Conservation (phyloP, 2,329 filamentous ascomycete genomes). For the Zasmidium angulare region DNA sequence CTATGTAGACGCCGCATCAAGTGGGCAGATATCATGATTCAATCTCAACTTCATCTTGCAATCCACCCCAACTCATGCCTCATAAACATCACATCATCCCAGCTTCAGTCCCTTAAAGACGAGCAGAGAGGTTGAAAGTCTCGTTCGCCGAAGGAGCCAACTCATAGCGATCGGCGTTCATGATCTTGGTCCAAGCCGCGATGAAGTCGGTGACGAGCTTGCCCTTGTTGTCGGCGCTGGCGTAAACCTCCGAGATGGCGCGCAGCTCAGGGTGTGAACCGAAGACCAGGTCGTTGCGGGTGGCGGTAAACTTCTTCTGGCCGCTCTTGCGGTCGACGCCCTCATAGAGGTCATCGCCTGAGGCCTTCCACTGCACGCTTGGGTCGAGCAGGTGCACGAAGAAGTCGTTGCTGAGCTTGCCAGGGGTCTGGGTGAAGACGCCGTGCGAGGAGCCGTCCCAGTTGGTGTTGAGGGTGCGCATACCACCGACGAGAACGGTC, state of each 20-base stretch:
- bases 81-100: not conserved
- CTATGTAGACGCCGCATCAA: too few species aligned
- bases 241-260: conserved; percentile 70
- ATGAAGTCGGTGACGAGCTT: conserved; percentile 74
- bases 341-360: conserved; percentile 59
- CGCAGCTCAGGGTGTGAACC: conserved; percentile 74
- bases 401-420: conserved; percentile 75
- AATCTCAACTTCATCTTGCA: too few species aligned
- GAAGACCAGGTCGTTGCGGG: conserved; percentile 68
- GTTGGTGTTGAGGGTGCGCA: conserved; percentile 69
- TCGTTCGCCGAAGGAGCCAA: conserved; percentile 28
- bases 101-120: not conserved
- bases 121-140: not conserved
- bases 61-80: too few species aligned
- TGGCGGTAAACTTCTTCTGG: conserved; percentile 66
- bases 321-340: conserved; percentile 66
- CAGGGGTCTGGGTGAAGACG: conserved; percentile 67
- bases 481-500: conserved; percentile 68
- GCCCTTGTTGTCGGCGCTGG: conserved; percentile 55
- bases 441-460: conserved; percentile 67
- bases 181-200: conserved; percentile 70
- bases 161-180: conserved; percentile 72
- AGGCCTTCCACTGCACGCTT: conserved; percentile 63
- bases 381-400: conserved; percentile 76
- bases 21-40: too few species aligned